Evolutionary conservation across 148 eudicot species (phyloP), one percentile per base, ranked within the genome.

Genomic region (Nyssa sinensis): DNA sequence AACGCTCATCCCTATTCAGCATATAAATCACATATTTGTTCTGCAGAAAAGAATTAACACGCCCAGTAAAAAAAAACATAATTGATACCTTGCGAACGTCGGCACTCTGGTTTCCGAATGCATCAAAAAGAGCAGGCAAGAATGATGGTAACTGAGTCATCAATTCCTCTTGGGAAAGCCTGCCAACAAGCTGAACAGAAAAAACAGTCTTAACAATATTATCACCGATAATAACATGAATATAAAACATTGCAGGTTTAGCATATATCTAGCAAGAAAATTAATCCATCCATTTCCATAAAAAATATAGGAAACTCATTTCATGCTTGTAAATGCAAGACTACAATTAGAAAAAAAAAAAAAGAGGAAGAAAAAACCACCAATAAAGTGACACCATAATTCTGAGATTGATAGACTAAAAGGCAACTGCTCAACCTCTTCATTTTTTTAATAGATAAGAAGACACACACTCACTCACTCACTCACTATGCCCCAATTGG

Each of bases 101-200:
- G 35, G 97, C 96, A 80, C 97, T 95, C 79, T 88, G 97, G 90
- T 80, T 95, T 24, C 97, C 94, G 83, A 95, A 95, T 74, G 98
- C 98, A 75, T 92, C 98, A 81, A 95, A 92, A 61, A 95, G 91
- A 44, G 96, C 88, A 49, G 97, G 97, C 83, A 95, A 82, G 80
- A 95, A 95, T 32, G 98, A 88, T 24, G 96, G 90, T 75, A 95
- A 77, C 78, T 92, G 97, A 62, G 86, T 78, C 89, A 82, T 88
- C 80, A 95, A 58, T 76, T 95, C 97, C 77, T 95, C 98, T 70
- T 88, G 93, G 7, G 98, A 85, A 69, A 95, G 81, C 84, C 96
- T 90, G 55, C 94, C 86, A 72, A 95, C 94, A 79, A 95, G 90
- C 98, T 95, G 88, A 66, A 81, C 24, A 71, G 33, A 83, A 17